Percentiles rank a stretch among this genome's conserved stretches.
Evolutionary conservation across 1,284 basidiomycete species (phyloP).

Genomic region (Marasmius tenuissimus): DNA sequence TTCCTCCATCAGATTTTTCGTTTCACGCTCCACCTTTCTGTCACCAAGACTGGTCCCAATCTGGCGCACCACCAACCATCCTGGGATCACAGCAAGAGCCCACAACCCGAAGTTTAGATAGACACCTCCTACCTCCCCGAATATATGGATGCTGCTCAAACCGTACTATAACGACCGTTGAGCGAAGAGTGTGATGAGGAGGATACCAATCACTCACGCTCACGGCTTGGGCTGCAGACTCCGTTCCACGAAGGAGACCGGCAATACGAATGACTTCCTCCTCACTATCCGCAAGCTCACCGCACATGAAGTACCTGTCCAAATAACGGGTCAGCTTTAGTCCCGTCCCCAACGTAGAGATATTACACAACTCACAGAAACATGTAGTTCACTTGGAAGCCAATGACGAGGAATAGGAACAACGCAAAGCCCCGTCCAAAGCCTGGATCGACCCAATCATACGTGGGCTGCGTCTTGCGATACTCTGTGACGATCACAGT

Average conservation of each 20-base stretch:
- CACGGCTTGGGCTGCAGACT: slow-evolving; percentile 17
- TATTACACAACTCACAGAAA: background rate
- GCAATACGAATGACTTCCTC: slow-evolving; percentile 15
- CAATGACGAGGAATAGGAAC: slow-evolving; percentile 8
- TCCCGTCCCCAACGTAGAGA: slow-evolving; percentile 4
- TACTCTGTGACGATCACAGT: slow-evolving; percentile 4
- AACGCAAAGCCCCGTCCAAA: slow-evolving; percentile 15
- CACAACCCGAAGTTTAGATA: slow-evolving; percentile 12
- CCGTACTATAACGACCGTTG: slow-evolving; percentile 5
- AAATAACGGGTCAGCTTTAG: background rate
- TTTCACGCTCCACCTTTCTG: background rate
- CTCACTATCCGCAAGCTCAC: slow-evolving; percentile 8
- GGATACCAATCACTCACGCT: background rate
- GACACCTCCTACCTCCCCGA: slow-evolving; percentile 7
- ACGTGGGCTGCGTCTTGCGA: slow-evolving; percentile 8
- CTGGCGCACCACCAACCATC: slow-evolving; percentile 6
- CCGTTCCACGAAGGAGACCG: slow-evolving; percentile 13
- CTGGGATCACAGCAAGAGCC: slow-evolving; percentile 8
- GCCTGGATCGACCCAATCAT: slow-evolving; percentile 13
- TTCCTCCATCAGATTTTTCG: no score
- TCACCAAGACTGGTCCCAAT: slow-evolving; percentile 8
- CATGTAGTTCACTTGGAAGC: slow-evolving; percentile 4
- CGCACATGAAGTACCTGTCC: slow-evolving; percentile 9
- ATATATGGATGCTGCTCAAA: slow-evolving; percentile 1
- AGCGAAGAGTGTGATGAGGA: background rate